Base-by-base conservation (phyloP, 805 yeast genomes). In the Groenewaldozyma tartarivorans region DNA sequence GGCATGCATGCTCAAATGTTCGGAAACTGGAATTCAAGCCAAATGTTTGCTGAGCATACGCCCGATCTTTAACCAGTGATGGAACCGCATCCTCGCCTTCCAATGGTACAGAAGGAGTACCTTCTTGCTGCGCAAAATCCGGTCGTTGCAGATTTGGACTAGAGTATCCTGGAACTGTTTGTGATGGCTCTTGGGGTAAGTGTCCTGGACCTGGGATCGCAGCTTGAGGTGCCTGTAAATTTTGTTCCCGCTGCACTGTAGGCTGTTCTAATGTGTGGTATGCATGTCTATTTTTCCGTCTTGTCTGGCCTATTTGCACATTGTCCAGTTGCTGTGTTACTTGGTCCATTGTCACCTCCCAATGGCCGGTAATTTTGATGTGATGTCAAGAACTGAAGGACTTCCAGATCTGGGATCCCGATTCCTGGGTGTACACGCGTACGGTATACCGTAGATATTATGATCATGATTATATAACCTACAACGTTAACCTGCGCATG, bases 1-100 rank as follows among this genome's bases (percentile, higher is more conserved):
- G 95, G 7, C 75, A 70, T 1, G 85, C 79, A 54, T 85, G 77
- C 55, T 79, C 77, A 51, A 83, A 77, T 1, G 96, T 81, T 37
- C 71, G 69, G 60, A 84, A 88, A 1, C 74, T 58, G 35, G 48
- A 63, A 48, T 49, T 62, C 50, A 45, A 62, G 61, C 40, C 63
- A 60, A 58, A 44, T 35, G 53, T 39, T 33, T 47, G 51, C 46
- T 59, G 52, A 19, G 54, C 49, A 33, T 50, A 43, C 22, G 40
- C 69, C 49, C 53, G 59, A n/a, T 54, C 55, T 16, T 54, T 58
- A 2, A 65, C 64, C 27, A 67, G 58, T 2, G 68, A 60, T n/a
- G 69, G 62, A n/a, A 51, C 47, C 7, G 45, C 46, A 32, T 38
- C 35, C 5, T 35, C 30, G 26, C 32, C 40, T n/a, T n/a, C 39